These are phyloP conservation scores for Sarocladium brachiariae DNA, from an alignment of 2,329 filamentous ascomycete species.

Conservation along the genomic window DNA sequence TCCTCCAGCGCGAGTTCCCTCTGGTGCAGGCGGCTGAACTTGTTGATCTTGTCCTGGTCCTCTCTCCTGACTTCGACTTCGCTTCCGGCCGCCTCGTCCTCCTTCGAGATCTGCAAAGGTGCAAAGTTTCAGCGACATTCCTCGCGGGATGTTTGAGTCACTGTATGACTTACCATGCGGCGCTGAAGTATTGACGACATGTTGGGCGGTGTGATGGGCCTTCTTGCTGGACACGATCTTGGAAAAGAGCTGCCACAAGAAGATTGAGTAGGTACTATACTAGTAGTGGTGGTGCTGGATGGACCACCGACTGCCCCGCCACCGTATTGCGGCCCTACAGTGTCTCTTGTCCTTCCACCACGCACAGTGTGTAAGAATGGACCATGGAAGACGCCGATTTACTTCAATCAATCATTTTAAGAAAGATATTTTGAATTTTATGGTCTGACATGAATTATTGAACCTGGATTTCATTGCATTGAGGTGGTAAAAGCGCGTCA, in stretches of 20 bases:
- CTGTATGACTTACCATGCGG: conserved; percentile 46
- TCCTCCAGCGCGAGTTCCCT: conserved; percentile 74
- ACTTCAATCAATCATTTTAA: too few species aligned
- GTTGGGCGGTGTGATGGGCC: conserved; percentile 10
- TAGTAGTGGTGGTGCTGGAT: too few species aligned
- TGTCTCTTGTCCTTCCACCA: too few species aligned
- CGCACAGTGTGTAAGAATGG: too few species aligned
- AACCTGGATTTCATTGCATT: too few species aligned
- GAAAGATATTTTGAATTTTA: too few species aligned
- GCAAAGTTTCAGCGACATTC: background rate
- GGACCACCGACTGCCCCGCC: background rate
- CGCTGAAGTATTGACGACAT: conserved; percentile 47
- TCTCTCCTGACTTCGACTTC: conserved; percentile 93
- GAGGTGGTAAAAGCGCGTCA: too few species aligned
- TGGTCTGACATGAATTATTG: too few species aligned
- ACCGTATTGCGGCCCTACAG: background rate
- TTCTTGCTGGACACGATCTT: background rate
- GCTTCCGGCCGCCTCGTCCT: conserved; percentile 77
- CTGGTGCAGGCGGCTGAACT: conserved; percentile 90
- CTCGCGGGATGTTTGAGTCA: background rate
- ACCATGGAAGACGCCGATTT: too few species aligned
- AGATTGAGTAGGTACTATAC: background rate
- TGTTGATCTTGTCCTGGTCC: conserved; percentile 98
- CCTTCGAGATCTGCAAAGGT: conserved; percentile 69
- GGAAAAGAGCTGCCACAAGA: conserved; percentile 3